Evolutionary conservation across 2,329 filamentous ascomycete genomes (phyloP), one percentile per base, ranked within the genome.

Genomic region (Hymenoscyphus linearis): DNA sequence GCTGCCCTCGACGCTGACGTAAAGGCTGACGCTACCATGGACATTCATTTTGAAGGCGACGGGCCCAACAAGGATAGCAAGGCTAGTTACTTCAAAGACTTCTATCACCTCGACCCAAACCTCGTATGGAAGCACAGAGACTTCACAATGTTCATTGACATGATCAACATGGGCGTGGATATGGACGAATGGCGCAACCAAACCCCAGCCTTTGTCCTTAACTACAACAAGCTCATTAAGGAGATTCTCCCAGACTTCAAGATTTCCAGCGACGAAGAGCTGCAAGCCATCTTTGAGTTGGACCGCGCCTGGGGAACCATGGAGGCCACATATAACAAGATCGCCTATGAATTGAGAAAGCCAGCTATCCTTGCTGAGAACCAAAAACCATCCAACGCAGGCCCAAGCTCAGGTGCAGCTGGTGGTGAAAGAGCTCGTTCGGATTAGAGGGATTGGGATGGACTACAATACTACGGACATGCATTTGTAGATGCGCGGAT

Each of bases 91-190:
- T 64, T 60, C 44, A 40, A 60, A 50, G 16, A 22, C 9, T 10
- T 57, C 6, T 64, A 64, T 26, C 54, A 60, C 14, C 25, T 61
- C 14, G 52, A 57, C 2, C 57, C 59, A 16, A 9, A 50, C 14
- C 26, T 54, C 14, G 57, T 59, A 16, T 61, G 59, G 59, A 53
- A 59, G 36, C 50, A 60, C 10, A 54, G 57, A 14, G 9, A 61
- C 10, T 64, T 64, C 57, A 59, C 37, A 25, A 64, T 58, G 36
- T 61, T 64, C 31, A 55, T 55, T 14, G 35, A 64, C n/a, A 55
- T 58, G 10, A 22, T 61, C 13, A 54, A 62, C n/a, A 56, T 53
- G 60, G 31, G 27, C 16, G 27, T 22, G n/a, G 56, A 62, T 31
- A 62, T 62, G 60, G 57, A 53, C 10, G n/a, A n/a, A 9, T 53